Evolutionary conservation across 2,329 filamentous ascomycete species (phyloP).

Genomic region (Trichophyton rubrum): DNA sequence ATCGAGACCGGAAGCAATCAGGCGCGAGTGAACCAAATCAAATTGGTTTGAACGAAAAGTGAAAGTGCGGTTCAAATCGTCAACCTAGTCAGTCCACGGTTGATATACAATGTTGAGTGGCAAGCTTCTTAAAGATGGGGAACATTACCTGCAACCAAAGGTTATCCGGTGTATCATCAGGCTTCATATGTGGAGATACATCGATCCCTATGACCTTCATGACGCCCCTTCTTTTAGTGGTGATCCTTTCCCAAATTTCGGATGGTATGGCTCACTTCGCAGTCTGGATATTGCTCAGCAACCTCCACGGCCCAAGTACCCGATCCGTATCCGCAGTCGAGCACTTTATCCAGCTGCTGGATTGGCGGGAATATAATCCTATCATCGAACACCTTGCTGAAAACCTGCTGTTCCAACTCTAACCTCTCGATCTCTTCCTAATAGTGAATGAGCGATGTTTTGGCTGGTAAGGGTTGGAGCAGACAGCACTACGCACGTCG

Average conservation of each 20-base stretch:
- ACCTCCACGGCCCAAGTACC: conserved; percentile 59
- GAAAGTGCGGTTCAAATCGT: conserved; percentile 57
- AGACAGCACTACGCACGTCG: conserved; percentile 41
- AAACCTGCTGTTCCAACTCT: conserved; percentile 49
- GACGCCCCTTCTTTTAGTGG: neutral
- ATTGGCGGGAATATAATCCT: conserved; percentile 60
- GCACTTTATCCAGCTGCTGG: conserved; percentile 42
- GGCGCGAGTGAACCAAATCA: conserved; percentile 69
- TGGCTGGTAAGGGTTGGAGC: neutral
- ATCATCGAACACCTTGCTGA: conserved; percentile 52
- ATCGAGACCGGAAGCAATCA: conserved; percentile 51
- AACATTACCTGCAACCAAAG: conserved; percentile 50
- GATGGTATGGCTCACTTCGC: conserved; percentile 43
- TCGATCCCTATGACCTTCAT: conserved; percentile 57
- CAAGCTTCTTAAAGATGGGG: neutral
- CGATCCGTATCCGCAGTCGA: conserved; percentile 64
- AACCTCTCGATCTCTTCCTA: conserved; percentile 58
- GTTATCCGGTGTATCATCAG: conserved; percentile 52
- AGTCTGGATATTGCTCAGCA: conserved; percentile 50
- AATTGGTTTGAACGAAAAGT: conserved; percentile 60
- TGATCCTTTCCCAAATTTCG: neutral
- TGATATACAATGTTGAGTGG: neutral
- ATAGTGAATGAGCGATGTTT: neutral
- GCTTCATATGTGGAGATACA: conserved; percentile 56
- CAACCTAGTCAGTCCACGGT: conserved; percentile 36